Base-by-base conservation (phyloP, 2,329 filamentous ascomycete genomes). In the Lomentospora prolificans region DNA sequence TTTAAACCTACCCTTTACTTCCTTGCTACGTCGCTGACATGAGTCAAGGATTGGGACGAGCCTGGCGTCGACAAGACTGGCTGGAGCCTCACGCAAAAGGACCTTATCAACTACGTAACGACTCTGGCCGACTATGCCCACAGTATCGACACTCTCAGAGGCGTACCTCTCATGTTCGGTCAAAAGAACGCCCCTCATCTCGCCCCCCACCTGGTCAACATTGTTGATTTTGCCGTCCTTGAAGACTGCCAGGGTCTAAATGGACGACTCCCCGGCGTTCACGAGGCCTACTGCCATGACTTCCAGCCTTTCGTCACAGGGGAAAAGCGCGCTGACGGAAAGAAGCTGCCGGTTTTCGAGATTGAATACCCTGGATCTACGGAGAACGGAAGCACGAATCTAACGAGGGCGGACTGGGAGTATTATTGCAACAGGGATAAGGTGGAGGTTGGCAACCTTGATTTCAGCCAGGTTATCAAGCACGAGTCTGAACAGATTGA, bases 211-310 rank as follows among this genome's bases (percentile, higher is more conserved):
- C 62, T 69, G 3, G 60, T 62, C 25, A 58, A 57, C 24, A 53
- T 56, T n/a, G 61, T 67, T 19, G 67, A 69, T 58, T 69, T 69
- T 57, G 66, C 66, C 28, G 61, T 72, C 58, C 60, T 73, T 61
- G 60, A 73, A 59, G 61, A 70, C 61, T 74, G 64, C 57, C 55
- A 60, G 12, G 57, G 53, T 4, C 27, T 48, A 3, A 48, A 55
- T 25, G 55, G 56, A 17, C 57, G 60, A 19, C 51, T 51, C 8
- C 52, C 55, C 14, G 58, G 58, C 27, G 59, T 64, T 28, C 63
- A 65, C 39, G 63, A 60, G 51, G 61, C 58, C 17, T 67, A 67
- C 44, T 69, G 66, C 58, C 57, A 58, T 46, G 61, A 64, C 48
- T 69, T 69, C 57, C 63, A 64, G 59, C 57, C 41, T 7, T 67